Evolutionary conservation across 208 protist genomes (phyloP).

Genomic region (Sergeia podlipaevii): DNA sequence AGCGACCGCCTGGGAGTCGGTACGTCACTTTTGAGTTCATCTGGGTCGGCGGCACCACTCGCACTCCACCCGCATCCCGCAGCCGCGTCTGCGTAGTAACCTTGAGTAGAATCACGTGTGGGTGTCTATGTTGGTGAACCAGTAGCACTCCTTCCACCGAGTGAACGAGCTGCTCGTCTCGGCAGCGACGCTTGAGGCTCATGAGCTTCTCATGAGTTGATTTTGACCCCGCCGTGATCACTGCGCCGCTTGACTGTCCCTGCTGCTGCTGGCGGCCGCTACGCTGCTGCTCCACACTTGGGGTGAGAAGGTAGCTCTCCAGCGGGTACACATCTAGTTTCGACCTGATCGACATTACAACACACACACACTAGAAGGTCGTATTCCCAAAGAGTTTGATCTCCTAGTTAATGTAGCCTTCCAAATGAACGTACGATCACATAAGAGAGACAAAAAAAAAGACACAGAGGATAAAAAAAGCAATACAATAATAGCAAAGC

Average conservation of each 20-base stretch:
- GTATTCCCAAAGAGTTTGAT: background rate
- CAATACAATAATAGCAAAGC: too few species aligned
- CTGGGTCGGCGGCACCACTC: constrained; percentile 28
- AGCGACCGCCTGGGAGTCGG: constrained; percentile 73
- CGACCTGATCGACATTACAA: constrained; percentile 48
- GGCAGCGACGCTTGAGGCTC: constrained; percentile 75
- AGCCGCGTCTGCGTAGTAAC: too few species aligned
- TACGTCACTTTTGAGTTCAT: constrained; percentile 40
- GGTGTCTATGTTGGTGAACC: constrained; percentile 91
- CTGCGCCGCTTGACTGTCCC: constrained; percentile 12
- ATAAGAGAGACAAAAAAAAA: constrained; percentile 7
- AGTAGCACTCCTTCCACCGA: constrained; percentile 91
- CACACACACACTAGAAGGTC: too few species aligned
- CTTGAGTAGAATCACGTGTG: constrained; percentile 90
- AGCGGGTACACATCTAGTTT: constrained; percentile 85
- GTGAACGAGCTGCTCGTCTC: constrained; percentile 71
- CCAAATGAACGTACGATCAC: constrained; percentile 10
- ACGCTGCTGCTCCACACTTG: constrained; percentile 4
- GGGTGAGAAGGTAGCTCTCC: constrained; percentile 58
- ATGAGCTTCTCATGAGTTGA: constrained; percentile 75
- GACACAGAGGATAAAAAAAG: constrained; percentile 4
- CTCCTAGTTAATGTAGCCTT: background rate
- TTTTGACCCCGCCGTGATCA: background rate
- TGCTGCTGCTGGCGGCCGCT: constrained; percentile 2
- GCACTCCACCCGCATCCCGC: constrained; percentile 16